Conservation (phyloP, 1,284 basidiomycete genomes). For the Phylloboletellus chloephorus region DNA sequence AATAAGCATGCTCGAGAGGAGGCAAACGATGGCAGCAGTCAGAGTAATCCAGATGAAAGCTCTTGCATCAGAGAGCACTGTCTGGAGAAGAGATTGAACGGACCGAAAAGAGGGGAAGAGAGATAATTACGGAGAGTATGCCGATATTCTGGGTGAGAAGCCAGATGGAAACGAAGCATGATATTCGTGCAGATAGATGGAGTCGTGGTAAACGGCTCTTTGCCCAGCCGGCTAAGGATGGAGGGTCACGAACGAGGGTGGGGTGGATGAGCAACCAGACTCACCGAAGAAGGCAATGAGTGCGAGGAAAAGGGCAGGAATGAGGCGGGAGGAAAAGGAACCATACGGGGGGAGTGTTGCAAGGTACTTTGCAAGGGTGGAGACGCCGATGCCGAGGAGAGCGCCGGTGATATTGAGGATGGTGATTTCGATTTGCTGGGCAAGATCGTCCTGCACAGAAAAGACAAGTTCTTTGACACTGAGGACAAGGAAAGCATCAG, state of each 20-base stretch:
- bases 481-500: conserved; percentile 40
- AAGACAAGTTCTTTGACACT: conserved; percentile 47
- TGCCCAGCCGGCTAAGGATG: conserved; percentile 36
- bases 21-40: conserved; percentile 37
- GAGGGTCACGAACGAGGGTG: not conserved
- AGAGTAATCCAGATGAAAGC: conserved; percentile 42
- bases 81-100: conserved; percentile 21
- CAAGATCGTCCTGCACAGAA: conserved; percentile 42
- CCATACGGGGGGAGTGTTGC: conserved; percentile 29
- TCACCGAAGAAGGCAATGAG: conserved; percentile 39
- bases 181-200: conserved; percentile 41
- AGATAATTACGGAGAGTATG: conserved; percentile 28
- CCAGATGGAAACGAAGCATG: conserved; percentile 46
- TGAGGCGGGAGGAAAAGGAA: conserved; percentile 31
- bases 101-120: not conserved
- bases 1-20: conserved; percentile 38
- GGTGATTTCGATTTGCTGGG: conserved; percentile 45
- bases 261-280: conserved; percentile 16
- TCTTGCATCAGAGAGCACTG: conserved; percentile 29
- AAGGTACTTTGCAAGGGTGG: conserved; percentile 39
- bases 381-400: conserved; percentile 39
- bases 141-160: conserved; percentile 39
- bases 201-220: conserved; percentile 46
- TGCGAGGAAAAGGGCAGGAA: conserved; percentile 39
- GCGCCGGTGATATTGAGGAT: conserved; percentile 43